A percentile compares a stretch with the other conserved stretches of the same genome.
Conservation (phyloP, 352 stramenopile genomes). For the Phytophthora citricola region DNA sequence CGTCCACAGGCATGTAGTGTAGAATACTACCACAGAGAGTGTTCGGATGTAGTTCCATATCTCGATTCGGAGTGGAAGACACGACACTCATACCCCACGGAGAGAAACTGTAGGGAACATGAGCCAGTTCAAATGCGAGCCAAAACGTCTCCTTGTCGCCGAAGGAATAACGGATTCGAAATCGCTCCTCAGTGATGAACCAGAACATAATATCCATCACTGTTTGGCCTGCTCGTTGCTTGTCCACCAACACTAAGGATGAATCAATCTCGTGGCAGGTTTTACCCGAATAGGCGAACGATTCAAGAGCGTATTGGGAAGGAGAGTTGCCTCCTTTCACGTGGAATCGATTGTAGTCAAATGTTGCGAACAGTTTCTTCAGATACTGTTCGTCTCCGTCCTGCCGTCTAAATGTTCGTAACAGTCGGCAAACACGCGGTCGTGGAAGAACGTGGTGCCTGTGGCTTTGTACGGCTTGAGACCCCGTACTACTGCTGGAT, state of each 20-base stretch:
- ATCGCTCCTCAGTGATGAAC: conserved; percentile 34
- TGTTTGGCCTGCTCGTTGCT: conserved; percentile 16
- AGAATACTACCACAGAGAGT: conserved; percentile 34
- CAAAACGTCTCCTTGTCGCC: conserved; percentile 37
- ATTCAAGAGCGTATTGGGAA: conserved; percentile 17
- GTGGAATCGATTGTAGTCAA: conserved; percentile 31
- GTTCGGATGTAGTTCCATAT: conserved; percentile 29
- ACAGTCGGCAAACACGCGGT: conserved; percentile 28
- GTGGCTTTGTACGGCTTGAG: conserved; percentile 27
- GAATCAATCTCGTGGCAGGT: conserved; percentile 37
- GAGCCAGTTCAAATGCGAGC: conserved; percentile 28
- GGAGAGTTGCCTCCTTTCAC: conserved; percentile 15
- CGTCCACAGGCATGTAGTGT: conserved; percentile 26
- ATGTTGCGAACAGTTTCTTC: conserved; percentile 20
- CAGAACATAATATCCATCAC: conserved; percentile 32
- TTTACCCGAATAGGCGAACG: conserved; percentile 30
- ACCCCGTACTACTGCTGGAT: conserved; percentile 15
- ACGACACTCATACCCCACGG: conserved; percentile 30
- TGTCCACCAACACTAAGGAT: conserved; percentile 29
- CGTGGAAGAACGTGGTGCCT: conserved; percentile 33
- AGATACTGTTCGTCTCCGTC: conserved; percentile 25
- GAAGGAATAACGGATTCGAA: conserved; percentile 34
- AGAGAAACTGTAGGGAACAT: conserved; percentile 31
- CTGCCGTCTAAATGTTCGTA: conserved; percentile 27
- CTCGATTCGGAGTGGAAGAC: conserved; percentile 24